Percentiles rank a stretch among this genome's conserved stretches.
These are phyloP conservation scores for Pulveroboletus sp. DNA, from an alignment of 768 basidiomycete species.

Conservation along the genomic window DNA sequence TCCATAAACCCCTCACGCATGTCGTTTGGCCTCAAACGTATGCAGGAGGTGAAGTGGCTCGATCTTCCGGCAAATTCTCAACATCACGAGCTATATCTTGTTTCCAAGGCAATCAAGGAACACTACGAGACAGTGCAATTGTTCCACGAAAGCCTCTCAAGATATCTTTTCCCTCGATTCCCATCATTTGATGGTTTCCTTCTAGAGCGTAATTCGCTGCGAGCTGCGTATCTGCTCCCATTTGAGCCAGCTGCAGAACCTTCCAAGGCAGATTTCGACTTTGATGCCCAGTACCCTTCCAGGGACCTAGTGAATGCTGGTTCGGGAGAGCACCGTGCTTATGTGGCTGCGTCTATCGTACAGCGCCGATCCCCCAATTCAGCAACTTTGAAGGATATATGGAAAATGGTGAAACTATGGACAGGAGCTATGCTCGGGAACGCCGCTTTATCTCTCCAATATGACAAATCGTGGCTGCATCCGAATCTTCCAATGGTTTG, in stretches of 20 bases:
- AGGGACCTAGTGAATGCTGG: slow-evolving; percentile 4
- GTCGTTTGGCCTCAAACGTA: no score
- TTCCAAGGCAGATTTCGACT: neutral
- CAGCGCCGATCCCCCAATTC: neutral
- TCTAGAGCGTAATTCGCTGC: slow-evolving; percentile 13
- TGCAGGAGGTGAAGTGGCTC: slow-evolving; percentile 38
- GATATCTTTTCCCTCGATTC: neutral
- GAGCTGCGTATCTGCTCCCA: slow-evolving; percentile 13
- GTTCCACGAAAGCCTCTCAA: slow-evolving; percentile 2
- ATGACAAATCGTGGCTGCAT: slow-evolving; percentile 27
- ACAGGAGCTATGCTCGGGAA: neutral
- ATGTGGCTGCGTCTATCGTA: slow-evolving; percentile 10
- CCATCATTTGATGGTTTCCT: slow-evolving; percentile 6
- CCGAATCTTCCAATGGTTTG: slow-evolving; percentile 20
- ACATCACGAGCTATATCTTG: slow-evolving; percentile 25
- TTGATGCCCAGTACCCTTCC: slow-evolving; percentile 7
- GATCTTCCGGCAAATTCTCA: slow-evolving; percentile 24
- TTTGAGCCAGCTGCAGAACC: slow-evolving; percentile 2
- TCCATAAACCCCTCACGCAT: slow-evolving; percentile 32
- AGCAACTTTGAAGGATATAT: neutral
- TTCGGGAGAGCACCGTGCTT: slow-evolving; percentile 15
- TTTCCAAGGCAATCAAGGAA: slow-evolving; percentile 28
- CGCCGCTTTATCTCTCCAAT: slow-evolving; percentile 14
- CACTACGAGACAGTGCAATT: slow-evolving; percentile 16
- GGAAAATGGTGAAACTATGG: slow-evolving; percentile 9